Evolutionary conservation across 441 rosid genomes (phyloP), one percentile per base, ranked within the genome.

Genomic region (Adansonia grandidieri): DNA sequence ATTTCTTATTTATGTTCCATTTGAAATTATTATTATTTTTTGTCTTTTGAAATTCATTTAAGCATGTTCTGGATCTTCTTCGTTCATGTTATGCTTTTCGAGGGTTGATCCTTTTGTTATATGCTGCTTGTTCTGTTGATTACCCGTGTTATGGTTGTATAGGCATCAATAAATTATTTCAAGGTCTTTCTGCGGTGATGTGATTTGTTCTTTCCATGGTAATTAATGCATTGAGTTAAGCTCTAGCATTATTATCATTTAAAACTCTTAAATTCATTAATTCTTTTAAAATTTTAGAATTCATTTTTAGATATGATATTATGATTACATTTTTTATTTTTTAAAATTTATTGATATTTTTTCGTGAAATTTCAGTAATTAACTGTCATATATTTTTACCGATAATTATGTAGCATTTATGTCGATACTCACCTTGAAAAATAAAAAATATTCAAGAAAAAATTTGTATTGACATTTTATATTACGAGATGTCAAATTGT

Each of bases 131-230:
- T 71, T 28, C 5, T 4, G 47, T 11, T 19, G 61, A 5, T 71
- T 4, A 28, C 28, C 60, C 42, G 4, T 51, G 22, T 50, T 28
- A 9, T 19, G n/a, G 2, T 37, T 72, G 50, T 37, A 32, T 54
- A 10, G 22, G 24, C 22, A 32, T 53, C 63, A 8, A 15, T 1
- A 4, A 53, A 71, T 32, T 54, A 54, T 54, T 54, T 72, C 44
- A 17, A n/a, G 75, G 10, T 37, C 32, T 72, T 37, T 37, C 6
- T 37, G 42, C 42, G 42, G 6, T 37, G 42, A 37, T 37, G 42
- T 68, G 37, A 32, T 10, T 73, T 44, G 14, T 80, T 69, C 44
- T 15, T 71, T 71, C 20, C 6, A 61, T 24, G 10, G 3, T 78
- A 15, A 13, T 19, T 45, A 20, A 68, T 61, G 2, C 69, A n/a